phyloP scores from a whole-genome alignment of 805 yeast genomes.

The Barnettozyma wickerhamii region DNA sequence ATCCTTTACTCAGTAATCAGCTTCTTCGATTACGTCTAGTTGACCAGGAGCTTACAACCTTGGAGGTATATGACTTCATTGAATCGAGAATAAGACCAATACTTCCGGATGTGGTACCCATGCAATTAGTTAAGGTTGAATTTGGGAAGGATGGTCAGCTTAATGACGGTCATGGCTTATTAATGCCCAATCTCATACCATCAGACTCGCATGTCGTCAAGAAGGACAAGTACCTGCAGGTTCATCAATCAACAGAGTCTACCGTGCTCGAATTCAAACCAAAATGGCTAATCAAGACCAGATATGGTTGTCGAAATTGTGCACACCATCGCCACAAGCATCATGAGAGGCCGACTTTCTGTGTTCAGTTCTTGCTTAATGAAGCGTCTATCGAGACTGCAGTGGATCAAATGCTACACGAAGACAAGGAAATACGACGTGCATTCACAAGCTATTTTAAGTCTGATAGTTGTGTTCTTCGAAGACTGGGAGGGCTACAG shows the following conservation, averaged over 20 bases:
- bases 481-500: constrained; percentile 23
- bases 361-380: constrained; percentile 39
- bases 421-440: neutral
- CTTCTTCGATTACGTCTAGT: constrained; percentile 31
- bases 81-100: constrained; percentile 15
- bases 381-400: neutral
- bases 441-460: constrained; percentile 22
- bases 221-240: constrained; percentile 34
- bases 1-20: constrained; percentile 27
- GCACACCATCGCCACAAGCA: constrained; percentile 40
- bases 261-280: constrained; percentile 51
- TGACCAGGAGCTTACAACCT: constrained; percentile 13
- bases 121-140: constrained; percentile 12
- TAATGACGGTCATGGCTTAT: constrained; percentile 39
- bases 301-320: constrained; percentile 50
- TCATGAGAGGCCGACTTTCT: constrained; percentile 33
- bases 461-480: constrained; percentile 19
- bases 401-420: constrained; percentile 1
- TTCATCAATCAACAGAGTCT: constrained; percentile 19
- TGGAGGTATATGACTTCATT: constrained; percentile 15
- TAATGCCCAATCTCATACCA: constrained; percentile 39
- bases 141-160: constrained; percentile 12
- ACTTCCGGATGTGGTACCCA: constrained; percentile 27
- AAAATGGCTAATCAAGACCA: constrained; percentile 46
- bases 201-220: constrained; percentile 27